phyloP scores from a whole-genome alignment of 768 basidiomycete species.

The Psilocybe azurescens region DNA sequence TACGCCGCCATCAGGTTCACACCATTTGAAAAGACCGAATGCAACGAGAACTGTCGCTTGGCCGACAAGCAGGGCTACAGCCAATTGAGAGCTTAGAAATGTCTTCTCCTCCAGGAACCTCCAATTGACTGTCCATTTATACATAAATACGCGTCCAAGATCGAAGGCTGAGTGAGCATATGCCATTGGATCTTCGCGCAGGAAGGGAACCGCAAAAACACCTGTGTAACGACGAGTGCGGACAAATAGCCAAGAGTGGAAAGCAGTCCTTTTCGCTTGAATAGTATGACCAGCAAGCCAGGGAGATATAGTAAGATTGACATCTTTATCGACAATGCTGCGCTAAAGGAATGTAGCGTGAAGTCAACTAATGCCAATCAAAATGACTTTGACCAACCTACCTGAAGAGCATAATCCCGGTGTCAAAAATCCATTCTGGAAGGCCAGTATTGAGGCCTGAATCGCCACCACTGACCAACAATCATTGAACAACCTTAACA shows the following conservation, averaged over 20 bases:
- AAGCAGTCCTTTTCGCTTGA: slow-evolving; percentile 71
- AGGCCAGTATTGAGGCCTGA: slow-evolving; percentile 70
- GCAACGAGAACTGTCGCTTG: slow-evolving; percentile 64
- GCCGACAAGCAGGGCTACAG: slow-evolving; percentile 63
- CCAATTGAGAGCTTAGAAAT: slow-evolving; percentile 72
- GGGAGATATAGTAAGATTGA: slow-evolving; percentile 90
- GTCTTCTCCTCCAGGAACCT: slow-evolving; percentile 78
- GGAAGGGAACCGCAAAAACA: slow-evolving; percentile 73
- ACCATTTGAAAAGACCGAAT: slow-evolving; percentile 84
- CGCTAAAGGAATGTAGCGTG: slow-evolving; percentile 41
- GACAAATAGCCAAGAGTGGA: slow-evolving; percentile 56
- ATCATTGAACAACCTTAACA: slow-evolving; percentile 93
- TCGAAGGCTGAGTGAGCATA: slow-evolving; percentile 87
- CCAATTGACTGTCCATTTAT: slow-evolving; percentile 99
- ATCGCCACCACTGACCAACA: slow-evolving; percentile 80
- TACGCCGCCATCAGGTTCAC: slow-evolving; percentile 71
- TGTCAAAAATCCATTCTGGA: slow-evolving; percentile 59
- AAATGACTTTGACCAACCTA: slow-evolving; percentile 34
- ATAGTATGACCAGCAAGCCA: slow-evolving; percentile 81
- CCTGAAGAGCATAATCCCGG: slow-evolving; percentile 78
- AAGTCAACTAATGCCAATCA: not conserved
- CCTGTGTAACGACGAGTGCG: slow-evolving; percentile 55
- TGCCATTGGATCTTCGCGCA: slow-evolving; percentile 58
- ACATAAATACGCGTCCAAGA: slow-evolving; percentile 86
- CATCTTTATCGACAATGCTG: slow-evolving; percentile 95